phyloP scores from a whole-genome alignment of 371 early-diverging fungal genomes.

The Coemansia sp. region DNA sequence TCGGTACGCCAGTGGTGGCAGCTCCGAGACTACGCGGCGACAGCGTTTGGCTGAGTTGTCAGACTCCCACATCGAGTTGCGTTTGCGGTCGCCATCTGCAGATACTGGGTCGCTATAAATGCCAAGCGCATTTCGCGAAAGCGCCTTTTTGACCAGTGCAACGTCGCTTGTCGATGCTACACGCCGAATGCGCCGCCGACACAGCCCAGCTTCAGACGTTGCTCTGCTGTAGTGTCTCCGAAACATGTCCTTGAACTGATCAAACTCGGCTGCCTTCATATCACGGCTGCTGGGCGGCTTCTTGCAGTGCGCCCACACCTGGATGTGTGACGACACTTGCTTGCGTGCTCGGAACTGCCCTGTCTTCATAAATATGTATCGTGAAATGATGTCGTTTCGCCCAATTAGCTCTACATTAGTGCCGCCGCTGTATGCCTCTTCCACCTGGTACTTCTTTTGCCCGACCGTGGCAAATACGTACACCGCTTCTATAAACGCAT shows the following conservation, averaged over 20 bases:
- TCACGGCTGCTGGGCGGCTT: constrained; percentile 53
- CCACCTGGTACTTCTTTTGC: constrained; percentile 49
- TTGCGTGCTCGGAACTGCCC: constrained; percentile 66
- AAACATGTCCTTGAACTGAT: constrained; percentile 41
- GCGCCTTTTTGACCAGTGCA: background rate
- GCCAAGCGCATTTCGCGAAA: constrained; percentile 19
- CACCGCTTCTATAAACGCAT: constrained; percentile 61
- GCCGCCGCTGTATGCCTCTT: constrained; percentile 21
- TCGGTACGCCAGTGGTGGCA: constrained; percentile 18
- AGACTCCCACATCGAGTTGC: background rate
- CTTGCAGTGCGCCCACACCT: constrained; percentile 75
- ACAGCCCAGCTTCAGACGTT: constrained; percentile 26
- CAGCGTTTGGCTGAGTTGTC: constrained; percentile 24
- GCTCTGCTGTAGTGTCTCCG: constrained; percentile 42
- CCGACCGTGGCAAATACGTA: constrained; percentile 48
- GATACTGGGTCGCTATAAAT: background rate
- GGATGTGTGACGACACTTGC: constrained; percentile 79
- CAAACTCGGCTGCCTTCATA: constrained; percentile 36
- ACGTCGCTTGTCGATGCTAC: constrained; percentile 37
- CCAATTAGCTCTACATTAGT: constrained; percentile 64
- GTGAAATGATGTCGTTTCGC: constrained; percentile 75
- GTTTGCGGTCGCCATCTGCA: constrained; percentile 18
- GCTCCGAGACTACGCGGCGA: constrained; percentile 40
- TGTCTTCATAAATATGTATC: constrained; percentile 68
- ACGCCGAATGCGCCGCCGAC: constrained; percentile 41